Base-by-base conservation (phyloP, 2,329 filamentous ascomycete genomes). In the Sclerotiophoma versabilis region DNA sequence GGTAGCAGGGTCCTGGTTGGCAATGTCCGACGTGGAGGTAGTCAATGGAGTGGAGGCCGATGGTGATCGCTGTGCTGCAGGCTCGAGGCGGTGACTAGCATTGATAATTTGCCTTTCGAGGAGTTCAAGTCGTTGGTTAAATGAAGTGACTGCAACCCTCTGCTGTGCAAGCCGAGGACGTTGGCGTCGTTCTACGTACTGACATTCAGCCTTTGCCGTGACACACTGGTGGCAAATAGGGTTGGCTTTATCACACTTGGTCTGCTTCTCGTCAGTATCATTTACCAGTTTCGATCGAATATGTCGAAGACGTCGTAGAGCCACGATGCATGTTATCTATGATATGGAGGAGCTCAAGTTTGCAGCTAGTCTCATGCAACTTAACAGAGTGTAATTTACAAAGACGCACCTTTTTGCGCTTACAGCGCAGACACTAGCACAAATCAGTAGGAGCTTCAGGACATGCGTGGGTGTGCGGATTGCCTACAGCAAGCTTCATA, bases 151-250 rank as follows among this genome's bases (percentile, higher is more conserved):
- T 10, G 54, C 59, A 26, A 51, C 49, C 34, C 63, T 64, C 22
- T 66, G 61, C 42, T 70, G 64, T 22, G 60, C 60, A 22, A 65
- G 36, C 12, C 67, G 61, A 34, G 64, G 62, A 22, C 68, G 53
- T 57, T 69, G 60, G 15, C 63, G 54, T n/a, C 69, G 58, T 36
- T 65, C 66, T 12, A 70, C 59, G 54, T 71, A 71, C 27, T 66
- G 55, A 42, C 69, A 71, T 25, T 69, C 65, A 20, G 49, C 43
- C 9, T 58, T 60, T 11, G 65, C 64, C 15, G 58, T 59, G 20
- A 62, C 54, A 49, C 69, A 70, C 43, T 70, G 69, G 41, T 66
- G 62, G 43, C 68, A 71, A 10, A 49, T 49, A 9, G 63, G 63
- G 11, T 66, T 57, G 15, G 17, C 57, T 55, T 60, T 69, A 27